Conservation (phyloP, 306 rosid species). For the Lagenaria siceraria region DNA sequence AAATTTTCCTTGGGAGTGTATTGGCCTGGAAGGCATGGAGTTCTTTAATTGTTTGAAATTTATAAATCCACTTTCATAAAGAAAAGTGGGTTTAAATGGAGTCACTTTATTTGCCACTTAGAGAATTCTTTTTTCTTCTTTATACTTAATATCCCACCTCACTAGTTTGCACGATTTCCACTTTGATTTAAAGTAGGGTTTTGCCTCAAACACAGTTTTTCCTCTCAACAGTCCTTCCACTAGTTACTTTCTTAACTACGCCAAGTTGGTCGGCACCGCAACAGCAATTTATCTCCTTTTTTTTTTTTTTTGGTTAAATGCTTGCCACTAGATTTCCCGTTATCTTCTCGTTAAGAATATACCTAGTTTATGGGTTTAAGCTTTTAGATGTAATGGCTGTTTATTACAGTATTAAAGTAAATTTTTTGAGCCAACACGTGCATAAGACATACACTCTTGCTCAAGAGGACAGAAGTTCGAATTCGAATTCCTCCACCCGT, state of each 20-base stretch:
- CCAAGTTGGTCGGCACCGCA: not conserved
- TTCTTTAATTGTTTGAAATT: not conserved
- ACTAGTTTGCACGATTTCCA: conserved; percentile 7
- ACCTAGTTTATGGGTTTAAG: not conserved
- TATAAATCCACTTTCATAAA: not conserved
- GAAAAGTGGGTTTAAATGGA: conserved; percentile 5
- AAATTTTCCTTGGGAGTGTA: not conserved
- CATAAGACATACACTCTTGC: too few relatives aligned
- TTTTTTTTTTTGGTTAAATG: not conserved
- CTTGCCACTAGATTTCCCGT: not conserved
- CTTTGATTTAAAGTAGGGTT: conserved; percentile 2
- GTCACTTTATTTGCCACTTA: conserved; percentile 4
- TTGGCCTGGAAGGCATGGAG: not conserved
- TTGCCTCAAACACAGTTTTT: not conserved
- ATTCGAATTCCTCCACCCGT: too few relatives aligned
- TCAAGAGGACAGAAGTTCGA: too few relatives aligned
- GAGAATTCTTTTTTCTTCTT: not conserved
- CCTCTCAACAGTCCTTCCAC: conserved; percentile 1
- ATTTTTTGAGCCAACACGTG: too few relatives aligned
- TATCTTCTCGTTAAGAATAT: not conserved
- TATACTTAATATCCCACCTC: not conserved
- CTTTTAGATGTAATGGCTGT: not conserved
- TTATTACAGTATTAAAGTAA: not conserved
- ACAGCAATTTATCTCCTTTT: not conserved
- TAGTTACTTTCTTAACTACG: conserved; percentile 1